Conservation (phyloP, 2,329 filamentous ascomycete species). For the Helicocarpus griseus region DNA sequence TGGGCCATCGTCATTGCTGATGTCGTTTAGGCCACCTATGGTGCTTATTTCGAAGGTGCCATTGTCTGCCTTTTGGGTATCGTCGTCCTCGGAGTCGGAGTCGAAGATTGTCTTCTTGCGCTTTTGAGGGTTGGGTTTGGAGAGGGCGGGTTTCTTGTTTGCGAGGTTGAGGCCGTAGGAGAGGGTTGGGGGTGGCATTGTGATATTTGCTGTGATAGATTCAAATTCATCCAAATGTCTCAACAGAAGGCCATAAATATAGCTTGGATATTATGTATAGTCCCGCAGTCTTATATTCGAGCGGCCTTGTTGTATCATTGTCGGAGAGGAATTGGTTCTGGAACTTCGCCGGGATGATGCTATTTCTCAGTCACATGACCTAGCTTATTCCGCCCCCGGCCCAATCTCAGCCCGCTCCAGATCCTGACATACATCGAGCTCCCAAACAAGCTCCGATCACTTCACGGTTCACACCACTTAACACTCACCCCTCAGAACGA, state of each 20-base stretch:
- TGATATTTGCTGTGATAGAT: background rate
- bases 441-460: background rate
- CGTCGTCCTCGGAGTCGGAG: constrained; percentile 27
- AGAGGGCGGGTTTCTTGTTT: constrained; percentile 23
- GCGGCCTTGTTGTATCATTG: no score
- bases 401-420: no score
- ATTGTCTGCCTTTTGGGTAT: constrained; percentile 10
- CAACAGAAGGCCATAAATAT: background rate
- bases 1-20: constrained; percentile 11
- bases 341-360: no score
- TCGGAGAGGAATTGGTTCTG: no score
- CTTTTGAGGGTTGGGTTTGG: constrained; percentile 32
- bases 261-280: no score
- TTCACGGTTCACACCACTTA: background rate
- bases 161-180: constrained; percentile 35
- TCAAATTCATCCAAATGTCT: background rate
- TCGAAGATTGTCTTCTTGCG: constrained; percentile 41
- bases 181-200: constrained; percentile 26
- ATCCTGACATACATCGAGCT: background rate
- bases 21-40: constrained; percentile 26
- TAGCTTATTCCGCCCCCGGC: background rate
- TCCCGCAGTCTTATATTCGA: no score
- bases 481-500: background rate
- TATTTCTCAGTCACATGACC: background rate
- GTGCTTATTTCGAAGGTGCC: constrained; percentile 27